Evolutionary conservation across 108 stramenopile genomes (phyloP).

Genomic region (Cylindrotheca closterium): DNA sequence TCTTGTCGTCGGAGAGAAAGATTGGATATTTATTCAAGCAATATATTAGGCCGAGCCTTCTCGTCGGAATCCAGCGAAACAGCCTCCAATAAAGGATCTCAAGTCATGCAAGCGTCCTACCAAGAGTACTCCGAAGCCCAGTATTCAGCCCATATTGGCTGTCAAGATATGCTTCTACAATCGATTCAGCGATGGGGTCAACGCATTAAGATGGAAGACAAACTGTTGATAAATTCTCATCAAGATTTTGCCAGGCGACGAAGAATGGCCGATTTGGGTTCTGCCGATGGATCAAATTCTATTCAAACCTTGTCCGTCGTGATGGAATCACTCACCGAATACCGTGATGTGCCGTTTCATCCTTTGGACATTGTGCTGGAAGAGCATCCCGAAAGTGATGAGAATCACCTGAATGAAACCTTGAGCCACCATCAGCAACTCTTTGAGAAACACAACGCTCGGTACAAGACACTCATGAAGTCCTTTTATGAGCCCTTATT

Average conservation of each 20-base stretch:
- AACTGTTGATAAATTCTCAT: background rate
- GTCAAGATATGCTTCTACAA: slow-evolving; percentile 1
- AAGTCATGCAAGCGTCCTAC: slow-evolving; percentile 9
- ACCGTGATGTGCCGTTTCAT: background rate
- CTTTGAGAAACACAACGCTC: slow-evolving; percentile 11
- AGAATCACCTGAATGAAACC: slow-evolving; percentile 13
- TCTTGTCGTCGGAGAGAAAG: too few species aligned
- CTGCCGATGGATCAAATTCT: slow-evolving; percentile 39
- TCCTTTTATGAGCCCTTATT: slow-evolving; percentile 38
- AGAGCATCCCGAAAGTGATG: slow-evolving; percentile 32
- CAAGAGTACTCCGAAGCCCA: background rate
- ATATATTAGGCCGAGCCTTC: too few species aligned
- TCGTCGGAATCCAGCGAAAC: too few species aligned
- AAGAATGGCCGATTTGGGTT: slow-evolving; percentile 30
- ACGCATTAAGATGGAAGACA: background rate
- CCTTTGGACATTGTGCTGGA: slow-evolving; percentile 32
- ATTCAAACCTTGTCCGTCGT: slow-evolving; percentile 25
- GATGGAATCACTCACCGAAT: slow-evolving; percentile 8
- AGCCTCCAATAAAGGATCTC: too few species aligned
- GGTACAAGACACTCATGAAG: slow-evolving; percentile 17
- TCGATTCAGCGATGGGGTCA: background rate
- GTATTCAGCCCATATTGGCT: slow-evolving; percentile 6
- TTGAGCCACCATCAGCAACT: slow-evolving; percentile 7
- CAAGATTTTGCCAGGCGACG: background rate
- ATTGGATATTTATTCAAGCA: too few species aligned